phyloP scores from a whole-genome alignment of 2,329 filamentous ascomycete species.

The Penicillium frequentans region DNA sequence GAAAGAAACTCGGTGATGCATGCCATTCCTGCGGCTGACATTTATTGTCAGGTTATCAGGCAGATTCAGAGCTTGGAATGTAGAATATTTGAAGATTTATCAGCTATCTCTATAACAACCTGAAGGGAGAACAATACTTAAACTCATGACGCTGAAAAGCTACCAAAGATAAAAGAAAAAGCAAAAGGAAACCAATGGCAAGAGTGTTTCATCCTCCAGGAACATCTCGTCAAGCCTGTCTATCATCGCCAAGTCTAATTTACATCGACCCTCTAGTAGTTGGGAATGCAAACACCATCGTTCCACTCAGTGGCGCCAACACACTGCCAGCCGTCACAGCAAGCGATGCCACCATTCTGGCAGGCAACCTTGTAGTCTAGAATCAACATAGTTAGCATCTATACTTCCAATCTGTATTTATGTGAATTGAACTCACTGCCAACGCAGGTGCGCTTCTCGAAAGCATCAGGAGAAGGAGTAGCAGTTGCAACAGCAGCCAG shows the following conservation, averaged over 20 bases:
- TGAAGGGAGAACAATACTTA: background rate
- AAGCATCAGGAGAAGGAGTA: background rate
- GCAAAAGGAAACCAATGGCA: background rate
- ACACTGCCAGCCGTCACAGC: background rate
- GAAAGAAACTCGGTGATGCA: no score
- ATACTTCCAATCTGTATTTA: background rate
- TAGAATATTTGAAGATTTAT: background rate
- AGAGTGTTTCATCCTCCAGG: background rate
- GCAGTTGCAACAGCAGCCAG: background rate
- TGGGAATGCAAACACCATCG: background rate
- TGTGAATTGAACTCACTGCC: background rate
- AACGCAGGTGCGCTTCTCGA: background rate
- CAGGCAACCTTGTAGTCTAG: background rate
- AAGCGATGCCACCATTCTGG: background rate
- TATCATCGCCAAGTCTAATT: background rate
- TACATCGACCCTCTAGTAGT: background rate
- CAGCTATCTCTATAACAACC: background rate
- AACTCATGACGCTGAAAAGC: background rate
- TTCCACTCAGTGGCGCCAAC: background rate
- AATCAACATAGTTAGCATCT: background rate
- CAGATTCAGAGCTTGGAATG: no score
- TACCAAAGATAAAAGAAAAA: background rate
- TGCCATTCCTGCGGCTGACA: no score
- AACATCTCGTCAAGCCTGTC: background rate
- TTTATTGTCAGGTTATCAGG: no score